phyloP scores from a whole-genome alignment of 495 filamentous ascomycete species.

The Penicillium nucicola region DNA sequence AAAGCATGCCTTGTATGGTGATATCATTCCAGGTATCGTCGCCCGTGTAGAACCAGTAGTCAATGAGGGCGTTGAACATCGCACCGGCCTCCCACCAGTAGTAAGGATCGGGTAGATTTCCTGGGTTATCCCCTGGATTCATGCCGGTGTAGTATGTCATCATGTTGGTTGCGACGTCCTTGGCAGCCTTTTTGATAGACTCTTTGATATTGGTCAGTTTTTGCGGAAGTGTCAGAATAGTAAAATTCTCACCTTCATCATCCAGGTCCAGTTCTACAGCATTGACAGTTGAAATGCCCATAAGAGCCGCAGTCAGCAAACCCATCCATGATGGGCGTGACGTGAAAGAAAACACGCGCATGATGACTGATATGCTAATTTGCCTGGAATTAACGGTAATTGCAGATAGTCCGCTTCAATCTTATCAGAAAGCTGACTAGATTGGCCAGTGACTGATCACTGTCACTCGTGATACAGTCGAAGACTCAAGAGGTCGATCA shows the following conservation, averaged over 20 bases:
- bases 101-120: slow-evolving; percentile 72
- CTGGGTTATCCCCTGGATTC: slow-evolving; percentile 64
- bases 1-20: slow-evolving; percentile 63
- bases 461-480: too few relatives aligned
- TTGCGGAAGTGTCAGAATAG: not conserved
- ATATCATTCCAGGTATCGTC: slow-evolving; percentile 71
- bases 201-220: slow-evolving; percentile 21
- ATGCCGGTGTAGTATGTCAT: slow-evolving; percentile 68
- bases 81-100: slow-evolving; percentile 83
- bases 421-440: not conserved
- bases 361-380: not conserved
- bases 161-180: slow-evolving; percentile 42
- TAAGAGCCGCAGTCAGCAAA: slow-evolving; percentile 12
- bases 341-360: slow-evolving; percentile 9
- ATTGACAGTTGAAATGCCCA: slow-evolving; percentile 13
- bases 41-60: slow-evolving; percentile 82
- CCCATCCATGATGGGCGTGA: slow-evolving; percentile 18
- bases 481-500: too few relatives aligned
- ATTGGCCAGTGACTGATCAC: too few relatives aligned
- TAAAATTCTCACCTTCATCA: slow-evolving; percentile 9
- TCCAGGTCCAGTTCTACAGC: slow-evolving; percentile 26
- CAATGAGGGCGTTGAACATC: slow-evolving; percentile 71
- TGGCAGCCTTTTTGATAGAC: slow-evolving; percentile 46
- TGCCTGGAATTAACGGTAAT: not conserved
- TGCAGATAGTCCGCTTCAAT: not conserved